Evolutionary conservation across 176 grass and related monocot species (phyloP).

Genomic region (Carex parvula): DNA sequence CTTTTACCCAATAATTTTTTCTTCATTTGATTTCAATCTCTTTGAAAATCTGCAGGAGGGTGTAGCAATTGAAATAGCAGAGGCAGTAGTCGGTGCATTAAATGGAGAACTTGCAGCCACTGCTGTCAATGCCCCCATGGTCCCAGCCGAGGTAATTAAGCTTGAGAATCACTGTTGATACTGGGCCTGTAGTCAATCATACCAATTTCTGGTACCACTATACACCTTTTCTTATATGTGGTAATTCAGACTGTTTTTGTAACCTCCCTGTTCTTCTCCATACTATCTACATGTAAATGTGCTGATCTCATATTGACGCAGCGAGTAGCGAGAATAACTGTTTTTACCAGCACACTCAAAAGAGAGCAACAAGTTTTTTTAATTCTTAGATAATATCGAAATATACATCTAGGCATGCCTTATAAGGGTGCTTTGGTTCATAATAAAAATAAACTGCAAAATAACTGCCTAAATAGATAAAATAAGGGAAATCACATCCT

Average conservation of each 20-base stretch:
- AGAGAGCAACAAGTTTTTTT: no score
- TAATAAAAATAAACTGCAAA: no score
- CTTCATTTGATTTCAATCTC: background rate
- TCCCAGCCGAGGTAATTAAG: conserved; percentile 64
- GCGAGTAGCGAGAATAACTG: no score
- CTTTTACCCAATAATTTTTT: background rate
- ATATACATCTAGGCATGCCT: no score
- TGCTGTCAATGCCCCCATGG: conserved; percentile 97
- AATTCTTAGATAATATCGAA: no score
- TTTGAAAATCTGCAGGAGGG: conserved; percentile 58
- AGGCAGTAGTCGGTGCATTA: conserved; percentile 78
- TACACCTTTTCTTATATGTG: background rate
- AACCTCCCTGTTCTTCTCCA: background rate
- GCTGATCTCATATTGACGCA: background rate
- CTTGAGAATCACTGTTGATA: background rate
- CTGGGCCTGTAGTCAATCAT: background rate
- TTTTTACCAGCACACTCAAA: no score
- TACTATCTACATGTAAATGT: background rate
- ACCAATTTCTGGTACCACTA: background rate
- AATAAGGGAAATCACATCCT: no score
- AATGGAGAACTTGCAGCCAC: conserved; percentile 78
- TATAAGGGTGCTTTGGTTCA: no score
- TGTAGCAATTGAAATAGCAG: conserved; percentile 86
- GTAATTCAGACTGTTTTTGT: background rate
- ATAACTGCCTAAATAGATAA: no score